These are phyloP conservation scores for Polygonum maritimum DNA, from an alignment of 148 eudicot genomes.

Conservation along the genomic window DNA sequence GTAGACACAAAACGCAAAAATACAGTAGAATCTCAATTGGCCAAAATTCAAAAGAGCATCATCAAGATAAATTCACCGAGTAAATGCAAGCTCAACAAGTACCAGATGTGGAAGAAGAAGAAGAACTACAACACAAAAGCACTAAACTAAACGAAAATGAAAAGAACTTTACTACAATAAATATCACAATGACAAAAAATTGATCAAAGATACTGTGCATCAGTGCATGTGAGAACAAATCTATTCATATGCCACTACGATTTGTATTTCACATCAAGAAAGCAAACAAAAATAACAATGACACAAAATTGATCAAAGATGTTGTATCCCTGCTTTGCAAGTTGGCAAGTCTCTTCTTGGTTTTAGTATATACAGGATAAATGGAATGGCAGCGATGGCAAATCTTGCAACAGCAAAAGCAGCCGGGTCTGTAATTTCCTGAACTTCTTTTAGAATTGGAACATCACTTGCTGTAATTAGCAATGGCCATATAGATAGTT, in stretches of 20 bases:
- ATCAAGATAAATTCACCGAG: no score
- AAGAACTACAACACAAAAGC: neutral
- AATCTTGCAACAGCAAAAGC: constrained; percentile 53
- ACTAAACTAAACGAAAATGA: neutral
- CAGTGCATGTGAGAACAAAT: no score
- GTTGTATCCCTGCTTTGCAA: constrained; percentile 48
- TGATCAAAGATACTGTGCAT: no score
- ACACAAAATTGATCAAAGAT: no score
- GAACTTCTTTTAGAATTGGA: constrained; percentile 65
- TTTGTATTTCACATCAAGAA: no score
- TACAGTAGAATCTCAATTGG: no score
- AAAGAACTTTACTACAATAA: no score
- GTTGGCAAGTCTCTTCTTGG: constrained; percentile 37
- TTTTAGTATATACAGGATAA: constrained; percentile 45
- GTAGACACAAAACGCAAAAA: no score
- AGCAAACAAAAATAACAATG: no score
- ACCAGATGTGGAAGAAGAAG: neutral
- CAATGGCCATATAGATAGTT: neutral
- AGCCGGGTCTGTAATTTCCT: constrained; percentile 51
- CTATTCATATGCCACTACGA: no score
- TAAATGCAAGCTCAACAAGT: neutral
- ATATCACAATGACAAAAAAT: neutral
- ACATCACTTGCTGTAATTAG: constrained; percentile 48
- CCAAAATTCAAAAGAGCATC: no score
- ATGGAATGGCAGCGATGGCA: constrained; percentile 43